Conservation (phyloP, 306 rosid species). For the Cicer judaicum region DNA sequence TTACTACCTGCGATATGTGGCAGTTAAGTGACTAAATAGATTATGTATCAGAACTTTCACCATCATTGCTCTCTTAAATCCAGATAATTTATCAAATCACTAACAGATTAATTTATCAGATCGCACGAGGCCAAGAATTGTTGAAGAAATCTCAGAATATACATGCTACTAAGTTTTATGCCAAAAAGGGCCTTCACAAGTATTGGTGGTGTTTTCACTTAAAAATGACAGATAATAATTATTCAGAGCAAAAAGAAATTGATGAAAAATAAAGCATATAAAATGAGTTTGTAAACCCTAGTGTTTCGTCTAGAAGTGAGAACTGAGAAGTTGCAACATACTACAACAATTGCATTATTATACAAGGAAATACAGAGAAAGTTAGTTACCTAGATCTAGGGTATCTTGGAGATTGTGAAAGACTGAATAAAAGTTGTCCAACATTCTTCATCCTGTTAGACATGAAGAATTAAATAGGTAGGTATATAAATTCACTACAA, state of each 20-base stretch:
- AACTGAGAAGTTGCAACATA: conserved; percentile 32
- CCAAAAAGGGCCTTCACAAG: conserved; percentile 86
- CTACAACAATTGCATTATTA: background rate
- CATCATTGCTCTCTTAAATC: conserved; percentile 93
- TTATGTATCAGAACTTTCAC: conserved; percentile 95
- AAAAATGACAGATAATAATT: conserved; percentile 40
- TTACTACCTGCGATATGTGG: conserved; percentile 97
- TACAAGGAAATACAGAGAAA: conserved; percentile 20
- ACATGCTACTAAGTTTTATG: conserved; percentile 86
- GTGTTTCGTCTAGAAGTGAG: conserved; percentile 20
- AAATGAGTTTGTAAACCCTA: conserved; percentile 12
- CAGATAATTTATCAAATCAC: conserved; percentile 55
- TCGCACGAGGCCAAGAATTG: background rate
- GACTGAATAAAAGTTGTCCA: conserved; percentile 93
- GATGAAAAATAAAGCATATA: conserved; percentile 19
- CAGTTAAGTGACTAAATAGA: conserved; percentile 93
- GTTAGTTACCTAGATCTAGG: conserved; percentile 70
- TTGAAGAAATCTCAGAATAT: background rate
- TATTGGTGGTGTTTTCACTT: conserved; percentile 67
- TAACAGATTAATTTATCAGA: background rate
- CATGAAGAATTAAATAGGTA: conserved; percentile 37
- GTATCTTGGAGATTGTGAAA: conserved; percentile 86
- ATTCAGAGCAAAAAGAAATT: conserved; percentile 22
- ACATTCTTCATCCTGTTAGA: conserved; percentile 95
- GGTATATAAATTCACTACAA: conserved; percentile 25